Evolutionary conservation across 768 basidiomycete genomes (phyloP).

Genomic region (Leccinum pellstonianum): DNA sequence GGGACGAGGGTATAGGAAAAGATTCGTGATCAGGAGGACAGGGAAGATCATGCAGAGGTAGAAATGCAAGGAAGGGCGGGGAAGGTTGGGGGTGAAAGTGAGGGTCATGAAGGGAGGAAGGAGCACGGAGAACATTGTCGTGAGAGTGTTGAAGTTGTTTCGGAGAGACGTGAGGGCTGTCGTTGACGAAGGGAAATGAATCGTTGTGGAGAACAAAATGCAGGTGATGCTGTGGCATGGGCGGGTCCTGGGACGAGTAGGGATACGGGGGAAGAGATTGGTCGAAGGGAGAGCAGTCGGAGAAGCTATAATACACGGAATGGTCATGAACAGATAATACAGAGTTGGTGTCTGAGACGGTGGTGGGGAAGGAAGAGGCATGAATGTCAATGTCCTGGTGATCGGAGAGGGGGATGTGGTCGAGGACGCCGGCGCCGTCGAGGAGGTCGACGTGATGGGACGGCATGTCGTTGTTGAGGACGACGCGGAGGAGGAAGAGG

Average conservation of each 20-base stretch:
- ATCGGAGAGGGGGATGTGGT: conserved; percentile 25
- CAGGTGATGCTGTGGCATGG: conserved; percentile 28
- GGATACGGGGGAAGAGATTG: conserved; percentile 22
- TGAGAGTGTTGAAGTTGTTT: conserved; percentile 30
- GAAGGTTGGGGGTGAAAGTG: conserved; percentile 30
- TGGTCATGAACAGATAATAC: conserved; percentile 36
- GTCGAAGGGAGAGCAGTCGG: conserved; percentile 25
- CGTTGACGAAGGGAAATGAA: conserved; percentile 16
- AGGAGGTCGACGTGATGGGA: conserved; percentile 19
- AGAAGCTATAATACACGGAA: conserved; percentile 35
- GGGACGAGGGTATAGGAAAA: conserved; percentile 24
- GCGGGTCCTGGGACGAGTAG: conserved; percentile 29
- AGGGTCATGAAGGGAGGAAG: conserved; percentile 25
- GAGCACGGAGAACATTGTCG: conserved; percentile 19
- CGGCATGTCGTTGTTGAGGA: conserved; percentile 21
- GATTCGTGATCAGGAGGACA: conserved; percentile 18
- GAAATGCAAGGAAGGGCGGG: conserved; percentile 24
- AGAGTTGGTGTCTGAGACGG: conserved; percentile 22
- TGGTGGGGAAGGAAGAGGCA: conserved; percentile 18
- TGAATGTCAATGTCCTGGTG: conserved; percentile 36
- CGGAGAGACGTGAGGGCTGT: conserved; percentile 26
- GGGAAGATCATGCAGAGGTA: conserved; percentile 28
- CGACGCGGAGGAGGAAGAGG: neutral
- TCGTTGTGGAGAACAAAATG: conserved; percentile 28
- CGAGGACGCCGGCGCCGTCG: conserved; percentile 21